A percentile compares a stretch with the other conserved stretches of the same genome.
phyloP scores from a whole-genome alignment of 495 filamentous ascomycete species.

The Apodospora peruviana region DNA sequence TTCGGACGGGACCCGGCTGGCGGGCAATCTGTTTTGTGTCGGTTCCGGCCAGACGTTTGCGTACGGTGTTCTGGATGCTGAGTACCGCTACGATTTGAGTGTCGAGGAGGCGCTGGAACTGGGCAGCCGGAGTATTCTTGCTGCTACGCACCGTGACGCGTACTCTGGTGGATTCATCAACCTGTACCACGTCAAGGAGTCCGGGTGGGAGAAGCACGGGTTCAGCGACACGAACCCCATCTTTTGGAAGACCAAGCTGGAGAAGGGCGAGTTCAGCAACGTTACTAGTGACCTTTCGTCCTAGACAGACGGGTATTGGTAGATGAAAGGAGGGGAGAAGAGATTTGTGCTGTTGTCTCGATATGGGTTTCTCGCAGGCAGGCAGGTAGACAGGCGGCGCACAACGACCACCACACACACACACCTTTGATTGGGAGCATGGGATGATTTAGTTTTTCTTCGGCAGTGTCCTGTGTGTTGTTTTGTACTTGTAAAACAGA shows the following conservation, averaged over 20 bases:
- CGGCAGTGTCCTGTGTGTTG: slow-evolving; percentile 3
- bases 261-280: slow-evolving; percentile 97
- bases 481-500: slow-evolving; percentile 19
- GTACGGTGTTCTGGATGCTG: slow-evolving; percentile 93
- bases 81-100: slow-evolving; percentile 84
- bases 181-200: slow-evolving; percentile 96
- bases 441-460: slow-evolving; percentile 12
- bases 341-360: not conserved
- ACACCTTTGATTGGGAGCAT: slow-evolving; percentile 12
- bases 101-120: slow-evolving; percentile 86
- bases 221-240: slow-evolving; percentile 94
- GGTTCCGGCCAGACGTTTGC: slow-evolving; percentile 97
- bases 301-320: slow-evolving; percentile 4
- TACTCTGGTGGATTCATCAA: slow-evolving; percentile 99
- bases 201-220: slow-evolving; percentile 96
- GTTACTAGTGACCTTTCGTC: slow-evolving; percentile 73
- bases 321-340: slow-evolving; percentile 3
- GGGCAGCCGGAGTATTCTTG: slow-evolving; percentile 84
- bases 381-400: not conserved
- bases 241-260: slow-evolving; percentile 98
- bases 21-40: slow-evolving; percentile 96
- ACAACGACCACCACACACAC: not conserved
- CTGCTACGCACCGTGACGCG: slow-evolving; percentile 95
- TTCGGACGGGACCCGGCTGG: slow-evolving; percentile 87
- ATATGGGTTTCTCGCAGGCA: too few species aligned